Conservation (phyloP, 148 eudicot genomes). For the Diospyros kaki region DNA sequence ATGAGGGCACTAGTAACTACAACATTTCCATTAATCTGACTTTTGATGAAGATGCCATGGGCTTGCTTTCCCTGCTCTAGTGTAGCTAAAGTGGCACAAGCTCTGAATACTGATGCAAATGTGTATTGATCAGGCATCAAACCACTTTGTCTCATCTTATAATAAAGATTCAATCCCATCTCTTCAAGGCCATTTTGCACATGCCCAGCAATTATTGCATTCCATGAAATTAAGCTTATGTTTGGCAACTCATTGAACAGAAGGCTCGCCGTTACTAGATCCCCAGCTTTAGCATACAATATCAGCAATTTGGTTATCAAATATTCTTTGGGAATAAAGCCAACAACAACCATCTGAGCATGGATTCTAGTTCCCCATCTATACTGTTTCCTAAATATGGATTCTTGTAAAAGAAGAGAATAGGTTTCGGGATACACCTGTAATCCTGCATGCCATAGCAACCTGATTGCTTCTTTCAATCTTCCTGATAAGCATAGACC, state of each 20-base stretch:
- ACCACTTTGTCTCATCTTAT: slow-evolving; percentile 55
- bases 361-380: slow-evolving; percentile 65
- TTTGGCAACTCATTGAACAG: slow-evolving; percentile 40
- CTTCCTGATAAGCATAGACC: slow-evolving; percentile 71
- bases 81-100: slow-evolving; percentile 68
- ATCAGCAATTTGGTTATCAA: slow-evolving; percentile 62
- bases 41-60: slow-evolving; percentile 66
- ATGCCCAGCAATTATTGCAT: slow-evolving; percentile 78
- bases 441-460: slow-evolving; percentile 46
- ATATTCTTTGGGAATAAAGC: slow-evolving; percentile 69
- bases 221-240: slow-evolving; percentile 64
- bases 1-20: slow-evolving; percentile 79
- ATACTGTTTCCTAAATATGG: slow-evolving; percentile 49
- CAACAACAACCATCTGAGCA: slow-evolving; percentile 64
- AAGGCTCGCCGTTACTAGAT: slow-evolving; percentile 48
- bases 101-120: slow-evolving; percentile 77
- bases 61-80: slow-evolving; percentile 76
- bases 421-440: slow-evolving; percentile 48
- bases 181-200: slow-evolving; percentile 73
- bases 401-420: slow-evolving; percentile 85
- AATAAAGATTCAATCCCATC: slow-evolving; percentile 58
- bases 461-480: slow-evolving; percentile 57
- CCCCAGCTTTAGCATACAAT: slow-evolving; percentile 80
- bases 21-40: slow-evolving; percentile 47
- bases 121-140: slow-evolving; percentile 74